A percentile compares a stretch with the other conserved stretches of the same genome.
These are phyloP conservation scores for Colletotrichum navitas DNA, from an alignment of 2,329 filamentous ascomycete species.

Conservation along the genomic window DNA sequence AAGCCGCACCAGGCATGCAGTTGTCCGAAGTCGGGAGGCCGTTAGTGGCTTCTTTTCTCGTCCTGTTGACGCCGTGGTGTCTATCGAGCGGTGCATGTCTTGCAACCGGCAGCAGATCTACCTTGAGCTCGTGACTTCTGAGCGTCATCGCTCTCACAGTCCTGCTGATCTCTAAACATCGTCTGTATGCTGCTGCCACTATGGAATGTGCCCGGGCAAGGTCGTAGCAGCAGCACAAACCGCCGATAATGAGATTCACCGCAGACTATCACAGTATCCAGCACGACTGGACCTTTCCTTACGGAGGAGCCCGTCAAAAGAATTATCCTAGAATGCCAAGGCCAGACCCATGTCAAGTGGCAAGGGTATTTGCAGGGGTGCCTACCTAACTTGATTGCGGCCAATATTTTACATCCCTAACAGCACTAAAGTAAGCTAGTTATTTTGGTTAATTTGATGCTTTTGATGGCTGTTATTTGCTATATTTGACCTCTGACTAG, in stretches of 20 bases:
- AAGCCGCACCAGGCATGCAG: slow-evolving; percentile 21
- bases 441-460: no score
- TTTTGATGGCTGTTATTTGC: no score
- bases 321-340: no score
- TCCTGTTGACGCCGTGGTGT: slow-evolving; percentile 7
- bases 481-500: no score
- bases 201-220: not conserved
- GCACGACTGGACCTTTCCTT: not conserved
- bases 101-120: not conserved
- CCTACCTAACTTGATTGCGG: no score
- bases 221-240: slow-evolving; percentile 5
- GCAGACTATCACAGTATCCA: not conserved
- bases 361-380: no score
- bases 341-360: no score
- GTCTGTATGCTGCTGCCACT: not conserved
- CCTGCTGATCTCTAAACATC: not conserved
- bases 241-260: not conserved
- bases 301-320: no score
- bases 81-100: not conserved
- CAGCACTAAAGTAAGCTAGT: no score
- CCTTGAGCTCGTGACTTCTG: not conserved
- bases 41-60: not conserved
- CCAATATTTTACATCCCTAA: no score
- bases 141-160: not conserved
- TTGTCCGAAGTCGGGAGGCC: slow-evolving; percentile 13